These are phyloP conservation scores for Macrolepiota fuliginosa DNA, from an alignment of 768 basidiomycete species.

Conservation along the genomic window DNA sequence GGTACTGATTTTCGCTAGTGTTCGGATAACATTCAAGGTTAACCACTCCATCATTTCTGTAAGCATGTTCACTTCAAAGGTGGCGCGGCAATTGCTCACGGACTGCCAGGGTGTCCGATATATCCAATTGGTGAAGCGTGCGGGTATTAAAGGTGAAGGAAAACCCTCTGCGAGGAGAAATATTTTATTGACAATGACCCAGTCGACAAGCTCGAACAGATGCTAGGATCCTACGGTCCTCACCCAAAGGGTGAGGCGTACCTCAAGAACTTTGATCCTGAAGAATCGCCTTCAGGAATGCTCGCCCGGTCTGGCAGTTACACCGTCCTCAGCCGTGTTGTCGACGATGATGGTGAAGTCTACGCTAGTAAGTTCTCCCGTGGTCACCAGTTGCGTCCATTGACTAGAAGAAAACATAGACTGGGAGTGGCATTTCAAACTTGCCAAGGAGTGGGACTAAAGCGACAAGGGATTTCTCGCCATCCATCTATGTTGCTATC, in stretches of 20 bases:
- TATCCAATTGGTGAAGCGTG: slow-evolving; percentile 84
- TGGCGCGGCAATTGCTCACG: slow-evolving; percentile 3
- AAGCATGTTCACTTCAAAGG: slow-evolving; percentile 22
- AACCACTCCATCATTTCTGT: slow-evolving; percentile 89
- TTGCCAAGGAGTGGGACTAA: slow-evolving; percentile 85
- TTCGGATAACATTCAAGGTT: slow-evolving; percentile 80
- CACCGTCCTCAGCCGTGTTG: slow-evolving; percentile 73
- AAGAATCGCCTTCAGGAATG: slow-evolving; percentile 74
- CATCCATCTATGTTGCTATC: not conserved
- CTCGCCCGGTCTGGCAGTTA: slow-evolving; percentile 82
- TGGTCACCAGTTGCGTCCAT: not conserved
- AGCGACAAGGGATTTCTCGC: not conserved
- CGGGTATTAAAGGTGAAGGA: slow-evolving; percentile 65
- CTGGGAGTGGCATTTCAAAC: slow-evolving; percentile 89
- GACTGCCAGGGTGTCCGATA: slow-evolving; percentile 69
- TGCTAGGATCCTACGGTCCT: slow-evolving; percentile 94
- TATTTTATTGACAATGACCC: slow-evolving; percentile 4
- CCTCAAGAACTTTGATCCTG: slow-evolving; percentile 72
- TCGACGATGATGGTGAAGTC: slow-evolving; percentile 83
- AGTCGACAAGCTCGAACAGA: slow-evolving; percentile 93
- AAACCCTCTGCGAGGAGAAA: not conserved
- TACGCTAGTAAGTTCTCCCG: slow-evolving; percentile 61
- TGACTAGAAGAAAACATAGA: slow-evolving; percentile 36
- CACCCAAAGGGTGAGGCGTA: slow-evolving; percentile 62
- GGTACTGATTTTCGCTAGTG: slow-evolving; percentile 38